Evolutionary conservation across 2,329 filamentous ascomycete genomes (phyloP).

Genomic region (Epicoccum nigrum): DNA sequence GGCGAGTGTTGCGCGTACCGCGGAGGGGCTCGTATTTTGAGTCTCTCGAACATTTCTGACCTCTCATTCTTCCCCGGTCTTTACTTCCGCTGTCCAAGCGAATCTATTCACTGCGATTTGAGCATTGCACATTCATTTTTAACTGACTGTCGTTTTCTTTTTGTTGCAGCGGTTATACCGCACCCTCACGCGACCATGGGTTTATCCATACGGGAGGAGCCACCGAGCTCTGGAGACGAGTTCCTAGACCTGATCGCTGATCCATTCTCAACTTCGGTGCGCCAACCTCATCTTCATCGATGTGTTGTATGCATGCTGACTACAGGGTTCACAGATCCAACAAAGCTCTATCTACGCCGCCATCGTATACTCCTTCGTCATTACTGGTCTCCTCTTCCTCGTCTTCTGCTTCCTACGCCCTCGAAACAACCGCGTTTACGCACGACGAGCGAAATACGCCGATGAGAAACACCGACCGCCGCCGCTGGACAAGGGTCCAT

Average conservation of each 20-base stretch:
- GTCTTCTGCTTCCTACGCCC: conserved; percentile 89
- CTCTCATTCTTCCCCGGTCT: conserved; percentile 2
- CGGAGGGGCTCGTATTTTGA: conserved; percentile 9
- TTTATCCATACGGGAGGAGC: conserved; percentile 18
- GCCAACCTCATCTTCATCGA: neutral
- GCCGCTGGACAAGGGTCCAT: conserved; percentile 80
- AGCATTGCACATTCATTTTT: conserved; percentile 1
- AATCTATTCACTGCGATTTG: neutral
- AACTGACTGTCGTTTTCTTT: conserved; percentile 8
- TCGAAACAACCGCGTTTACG: conserved; percentile 89
- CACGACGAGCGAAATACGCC: conserved; percentile 90
- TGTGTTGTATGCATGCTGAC: neutral
- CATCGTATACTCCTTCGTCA: conserved; percentile 76
- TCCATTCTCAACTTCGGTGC: conserved; percentile 47
- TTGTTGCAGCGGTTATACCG: conserved; percentile 10
- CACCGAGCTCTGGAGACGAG: conserved; percentile 32
- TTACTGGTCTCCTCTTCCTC: conserved; percentile 75
- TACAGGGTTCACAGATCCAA: conserved; percentile 54
- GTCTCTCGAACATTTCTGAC: neutral
- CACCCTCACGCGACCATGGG: conserved; percentile 20
- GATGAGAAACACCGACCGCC: conserved; percentile 89
- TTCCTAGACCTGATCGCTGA: conserved; percentile 51
- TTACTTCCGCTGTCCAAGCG: neutral
- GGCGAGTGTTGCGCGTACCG: conserved; percentile 15
- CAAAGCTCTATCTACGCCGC: conserved; percentile 76